Evolutionary conservation across 2,329 filamentous ascomycete genomes (phyloP).

Genomic region (Aquanectria penicillioides): DNA sequence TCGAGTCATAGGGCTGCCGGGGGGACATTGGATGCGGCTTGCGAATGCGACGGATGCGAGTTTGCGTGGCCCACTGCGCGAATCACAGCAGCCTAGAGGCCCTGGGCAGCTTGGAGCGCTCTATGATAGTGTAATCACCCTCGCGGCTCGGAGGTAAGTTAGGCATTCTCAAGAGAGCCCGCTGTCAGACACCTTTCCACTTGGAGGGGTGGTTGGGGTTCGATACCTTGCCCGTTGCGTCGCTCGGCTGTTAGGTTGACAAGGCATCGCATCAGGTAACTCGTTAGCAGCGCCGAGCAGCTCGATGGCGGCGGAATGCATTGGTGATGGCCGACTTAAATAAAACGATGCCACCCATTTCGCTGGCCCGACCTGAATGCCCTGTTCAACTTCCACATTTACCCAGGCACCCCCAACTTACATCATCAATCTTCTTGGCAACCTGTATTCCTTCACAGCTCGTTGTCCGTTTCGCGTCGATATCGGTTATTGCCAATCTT

Average conservation of each 20-base stretch:
- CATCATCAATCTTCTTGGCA: not conserved
- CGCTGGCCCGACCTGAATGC: not conserved
- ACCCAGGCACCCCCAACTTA: too few relatives aligned
- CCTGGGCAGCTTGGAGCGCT: too few relatives aligned
- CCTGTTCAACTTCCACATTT: not conserved
- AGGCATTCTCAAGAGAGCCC: too few relatives aligned
- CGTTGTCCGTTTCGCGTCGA: too few relatives aligned
- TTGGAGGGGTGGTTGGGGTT: not conserved
- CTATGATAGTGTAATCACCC: not conserved
- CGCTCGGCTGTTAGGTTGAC: not conserved
- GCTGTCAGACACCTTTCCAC: not conserved
- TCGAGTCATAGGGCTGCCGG: slow-evolving; percentile 13
- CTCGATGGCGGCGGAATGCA: not conserved
- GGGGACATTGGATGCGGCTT: not conserved
- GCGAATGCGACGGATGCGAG: slow-evolving; percentile 22
- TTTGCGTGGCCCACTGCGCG: slow-evolving; percentile 5
- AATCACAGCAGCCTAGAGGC: not conserved
- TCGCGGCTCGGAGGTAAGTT: slow-evolving; percentile 4
- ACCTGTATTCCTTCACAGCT: not conserved
- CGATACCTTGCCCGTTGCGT: not conserved
- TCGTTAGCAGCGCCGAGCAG: too few relatives aligned
- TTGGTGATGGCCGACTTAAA: not conserved
- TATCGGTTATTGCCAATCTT: too few relatives aligned
- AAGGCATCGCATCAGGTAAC: too few relatives aligned
- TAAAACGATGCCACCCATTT: not conserved